Conservation (phyloP, 768 basidiomycete genomes). For the Mycena galopus region DNA sequence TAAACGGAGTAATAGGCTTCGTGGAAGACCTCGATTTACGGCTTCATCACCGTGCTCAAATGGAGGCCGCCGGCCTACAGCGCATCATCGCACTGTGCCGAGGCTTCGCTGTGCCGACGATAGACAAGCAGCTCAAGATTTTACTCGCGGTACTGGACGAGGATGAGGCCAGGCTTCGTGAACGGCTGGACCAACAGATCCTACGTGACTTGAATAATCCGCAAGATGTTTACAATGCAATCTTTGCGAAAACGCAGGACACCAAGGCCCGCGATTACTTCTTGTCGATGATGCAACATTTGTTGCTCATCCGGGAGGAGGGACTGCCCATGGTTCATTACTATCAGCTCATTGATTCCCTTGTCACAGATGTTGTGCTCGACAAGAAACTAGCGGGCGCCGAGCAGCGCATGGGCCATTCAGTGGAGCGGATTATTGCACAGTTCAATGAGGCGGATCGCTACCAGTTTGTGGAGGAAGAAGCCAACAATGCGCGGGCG, state of each 20-base stretch:
- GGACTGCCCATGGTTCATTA: conserved; percentile 87
- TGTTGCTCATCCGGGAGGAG: conserved; percentile 91
- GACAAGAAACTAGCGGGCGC: conserved; percentile 91
- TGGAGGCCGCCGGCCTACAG: conserved; percentile 89
- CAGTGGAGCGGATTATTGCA: conserved; percentile 89
- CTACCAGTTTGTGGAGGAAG: conserved; percentile 82
- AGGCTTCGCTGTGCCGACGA: conserved; percentile 70
- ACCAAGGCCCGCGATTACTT: conserved; percentile 88
- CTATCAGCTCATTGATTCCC: conserved; percentile 90
- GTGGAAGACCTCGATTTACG: conserved; percentile 87
- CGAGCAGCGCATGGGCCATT: conserved; percentile 87
- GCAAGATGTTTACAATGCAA: conserved; percentile 88
- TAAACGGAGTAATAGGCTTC: conserved; percentile 73
- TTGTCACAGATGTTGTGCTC: conserved; percentile 92
- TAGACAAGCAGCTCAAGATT: conserved; percentile 75
- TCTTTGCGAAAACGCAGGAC: conserved; percentile 82
- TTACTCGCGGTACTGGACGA: conserved; percentile 76
- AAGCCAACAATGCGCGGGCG: conserved; percentile 76
- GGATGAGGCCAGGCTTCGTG: conserved; percentile 79
- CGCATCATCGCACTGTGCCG: conserved; percentile 79
- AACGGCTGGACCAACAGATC: conserved; percentile 82
- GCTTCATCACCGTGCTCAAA: conserved; percentile 87
- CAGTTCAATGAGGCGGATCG: conserved; percentile 93
- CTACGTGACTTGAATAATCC: conserved; percentile 84
- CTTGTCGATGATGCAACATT: conserved; percentile 93